These are phyloP conservation scores for Tulasnella sp. DNA, from an alignment of 768 basidiomycete genomes.

Conservation along the genomic window DNA sequence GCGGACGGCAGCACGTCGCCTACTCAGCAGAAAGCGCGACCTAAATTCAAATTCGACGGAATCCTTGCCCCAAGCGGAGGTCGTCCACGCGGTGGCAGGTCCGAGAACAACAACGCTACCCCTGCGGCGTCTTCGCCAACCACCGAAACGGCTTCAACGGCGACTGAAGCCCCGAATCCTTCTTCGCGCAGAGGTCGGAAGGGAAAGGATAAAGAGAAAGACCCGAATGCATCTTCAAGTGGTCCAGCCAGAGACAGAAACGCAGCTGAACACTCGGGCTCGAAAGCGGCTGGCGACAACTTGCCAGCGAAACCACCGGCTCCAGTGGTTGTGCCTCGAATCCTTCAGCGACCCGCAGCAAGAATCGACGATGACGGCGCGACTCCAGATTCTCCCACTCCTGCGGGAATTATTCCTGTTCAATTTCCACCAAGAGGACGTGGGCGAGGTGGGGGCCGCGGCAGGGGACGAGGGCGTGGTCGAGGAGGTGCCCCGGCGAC, in stretches of 20 bases:
- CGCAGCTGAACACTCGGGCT: neutral
- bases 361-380: slow-evolving; percentile 34
- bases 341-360: slow-evolving; percentile 32
- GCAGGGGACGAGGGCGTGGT: slow-evolving; percentile 38
- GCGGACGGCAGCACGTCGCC: slow-evolving; percentile 39
- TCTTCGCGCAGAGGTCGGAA: slow-evolving; percentile 28
- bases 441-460: slow-evolving; percentile 32
- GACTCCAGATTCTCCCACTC: neutral
- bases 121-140: neutral
- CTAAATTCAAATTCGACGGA: slow-evolving; percentile 66
- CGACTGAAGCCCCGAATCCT: neutral
- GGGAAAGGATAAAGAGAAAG: slow-evolving; percentile 35
- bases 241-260: neutral
- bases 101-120: neutral
- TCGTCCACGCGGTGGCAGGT: neutral
- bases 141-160: neutral
- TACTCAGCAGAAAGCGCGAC: slow-evolving; percentile 61
- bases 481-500: slow-evolving; percentile 32
- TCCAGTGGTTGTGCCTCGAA: neutral
- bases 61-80: slow-evolving; percentile 47
- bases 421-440: slow-evolving; percentile 1
- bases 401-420: slow-evolving; percentile 27
- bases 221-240: slow-evolving; percentile 21
- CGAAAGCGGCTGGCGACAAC: slow-evolving; percentile 31
- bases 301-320: neutral